Evolutionary conservation across 208 protist species (phyloP), one percentile per base, ranked within the genome.

Genomic region (Wallacemonas rigidus): DNA sequence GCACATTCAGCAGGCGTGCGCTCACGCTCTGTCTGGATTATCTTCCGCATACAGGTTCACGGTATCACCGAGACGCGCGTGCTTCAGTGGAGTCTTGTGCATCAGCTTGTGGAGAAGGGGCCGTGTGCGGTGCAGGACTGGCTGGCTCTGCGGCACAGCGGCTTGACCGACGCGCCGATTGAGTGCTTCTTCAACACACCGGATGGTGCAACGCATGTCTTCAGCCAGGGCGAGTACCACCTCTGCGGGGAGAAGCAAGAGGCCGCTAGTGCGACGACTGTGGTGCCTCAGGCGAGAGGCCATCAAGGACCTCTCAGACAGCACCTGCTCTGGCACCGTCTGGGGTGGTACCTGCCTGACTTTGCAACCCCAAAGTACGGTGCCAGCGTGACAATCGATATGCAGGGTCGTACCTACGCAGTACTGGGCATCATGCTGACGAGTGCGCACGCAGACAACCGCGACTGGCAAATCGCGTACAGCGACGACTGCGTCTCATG

Each of bases 401-500:
- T 77, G 2, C 47, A 38, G 2, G 57, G 50, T 17, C 8, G 55
- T 57, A 41, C 56, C 2, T 36, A 40, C 44, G 51, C 61, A 11
- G 38, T 77, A 2, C 56, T 77, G 8, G 72, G 72, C n/a, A 2
- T 72, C 26, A 35, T 60, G 48, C 65, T 77, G 11, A 45, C 38
- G 2, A 71, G 62, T 43, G 41, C 65, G 0, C 38, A 55, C 26
- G 68, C 40, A 3, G 56, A 55, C 68, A 17, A 50, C 41, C 35
- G 56, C 3, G 9, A 4, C 15, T 82, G 76, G 81, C 11, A 75
- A 15, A 41, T 79, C 41, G 74, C 75, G 17, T 88, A 71, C 71
- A 88, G 83, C 56, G 79, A 88, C 69, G 79, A 88, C 67, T 58
- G 67, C 54, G 3, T 79, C 2, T 14, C 47, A 2, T 87, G 82